These are phyloP conservation scores for Quercus cerris DNA, from an alignment of 306 rosid species.

Conservation along the genomic window DNA sequence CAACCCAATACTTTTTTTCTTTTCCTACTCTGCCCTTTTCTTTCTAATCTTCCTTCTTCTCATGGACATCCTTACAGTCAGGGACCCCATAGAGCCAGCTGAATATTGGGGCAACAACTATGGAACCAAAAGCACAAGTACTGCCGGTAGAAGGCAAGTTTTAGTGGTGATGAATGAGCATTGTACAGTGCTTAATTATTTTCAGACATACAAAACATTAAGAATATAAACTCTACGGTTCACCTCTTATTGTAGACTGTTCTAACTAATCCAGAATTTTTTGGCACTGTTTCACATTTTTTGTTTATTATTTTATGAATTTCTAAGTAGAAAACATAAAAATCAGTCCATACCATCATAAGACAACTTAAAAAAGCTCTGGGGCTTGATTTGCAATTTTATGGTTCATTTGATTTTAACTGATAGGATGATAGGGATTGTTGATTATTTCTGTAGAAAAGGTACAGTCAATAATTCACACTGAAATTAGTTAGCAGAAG, in stretches of 20 bases:
- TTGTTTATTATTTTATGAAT: background rate
- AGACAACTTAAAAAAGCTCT: background rate
- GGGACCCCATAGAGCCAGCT: background rate
- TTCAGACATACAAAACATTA: background rate
- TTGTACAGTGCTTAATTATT: background rate
- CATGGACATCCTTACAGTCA: background rate
- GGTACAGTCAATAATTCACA: background rate
- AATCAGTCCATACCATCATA: background rate
- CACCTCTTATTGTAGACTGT: background rate
- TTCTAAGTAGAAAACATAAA: background rate
- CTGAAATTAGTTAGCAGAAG: background rate
- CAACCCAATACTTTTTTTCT: background rate
- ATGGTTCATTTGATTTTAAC: background rate
- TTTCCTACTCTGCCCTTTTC: background rate
- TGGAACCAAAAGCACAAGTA: background rate
- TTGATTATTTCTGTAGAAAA: background rate
- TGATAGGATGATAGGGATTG: background rate
- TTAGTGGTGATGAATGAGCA: background rate
- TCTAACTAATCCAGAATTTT: background rate
- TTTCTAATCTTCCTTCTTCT: background rate
- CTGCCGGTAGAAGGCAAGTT: background rate
- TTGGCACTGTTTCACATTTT: background rate
- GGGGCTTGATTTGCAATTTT: background rate
- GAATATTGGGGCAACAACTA: background rate
- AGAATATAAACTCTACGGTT: background rate